Conservation (phyloP, 2,329 filamentous ascomycete species). For the Colletotrichum spaethianum region DNA sequence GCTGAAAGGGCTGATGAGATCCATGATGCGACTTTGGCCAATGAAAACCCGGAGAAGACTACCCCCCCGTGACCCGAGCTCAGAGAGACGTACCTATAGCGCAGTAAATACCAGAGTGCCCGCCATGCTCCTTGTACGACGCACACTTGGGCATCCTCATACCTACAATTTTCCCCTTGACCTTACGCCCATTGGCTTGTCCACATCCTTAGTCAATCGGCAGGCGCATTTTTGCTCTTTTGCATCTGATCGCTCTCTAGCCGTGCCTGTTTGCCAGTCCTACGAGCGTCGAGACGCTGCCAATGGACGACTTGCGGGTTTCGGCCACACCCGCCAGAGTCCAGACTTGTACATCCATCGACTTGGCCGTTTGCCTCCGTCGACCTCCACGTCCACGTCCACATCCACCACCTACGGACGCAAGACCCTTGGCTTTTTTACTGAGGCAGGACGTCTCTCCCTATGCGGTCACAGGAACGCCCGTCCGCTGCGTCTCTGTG, state of each 20-base stretch:
- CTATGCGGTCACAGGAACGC: not conserved
- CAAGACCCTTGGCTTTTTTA: not conserved
- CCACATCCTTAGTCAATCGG: not conserved
- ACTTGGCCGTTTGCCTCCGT: constrained; percentile 13
- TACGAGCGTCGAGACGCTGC: constrained; percentile 12
- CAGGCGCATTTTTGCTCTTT: not conserved
- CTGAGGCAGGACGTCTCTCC: not conserved
- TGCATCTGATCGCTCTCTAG: not conserved
- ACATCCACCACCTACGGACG: not conserved
- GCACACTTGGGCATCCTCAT: not conserved
- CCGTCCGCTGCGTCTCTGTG: not conserved
- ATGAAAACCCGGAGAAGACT: not conserved
- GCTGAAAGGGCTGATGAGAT: not conserved
- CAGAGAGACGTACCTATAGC: not conserved
- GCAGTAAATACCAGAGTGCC: too few relatives aligned
- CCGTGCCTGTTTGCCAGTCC: not conserved
- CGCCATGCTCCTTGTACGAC: not conserved
- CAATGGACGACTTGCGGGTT: too few relatives aligned
- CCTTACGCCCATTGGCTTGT: constrained; percentile 13
- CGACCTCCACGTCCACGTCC: too few relatives aligned
- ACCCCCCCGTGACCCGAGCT: not conserved
- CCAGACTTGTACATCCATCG: not conserved
- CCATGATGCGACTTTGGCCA: not conserved
- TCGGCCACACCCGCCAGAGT: not conserved
- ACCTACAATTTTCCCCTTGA: not conserved